Conservation (phyloP, 305 asterid species). For the Nicotiana rustica region DNA sequence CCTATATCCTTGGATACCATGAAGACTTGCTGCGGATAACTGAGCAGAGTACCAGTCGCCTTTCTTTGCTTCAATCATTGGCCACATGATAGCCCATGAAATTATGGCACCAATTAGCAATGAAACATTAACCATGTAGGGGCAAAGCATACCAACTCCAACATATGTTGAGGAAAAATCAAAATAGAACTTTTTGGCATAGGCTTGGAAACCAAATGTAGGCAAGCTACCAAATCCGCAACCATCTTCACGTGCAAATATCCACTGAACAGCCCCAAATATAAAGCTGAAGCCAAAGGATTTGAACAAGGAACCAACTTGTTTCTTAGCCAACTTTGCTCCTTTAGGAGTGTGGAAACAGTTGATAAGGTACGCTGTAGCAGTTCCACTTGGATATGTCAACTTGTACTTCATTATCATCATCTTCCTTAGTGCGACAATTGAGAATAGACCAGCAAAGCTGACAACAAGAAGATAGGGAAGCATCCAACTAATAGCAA, state of each 20-base stretch:
- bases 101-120: conserved; percentile 32
- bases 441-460: conserved; percentile 45
- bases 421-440: conserved; percentile 44
- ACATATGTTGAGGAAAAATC: conserved; percentile 36
- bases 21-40: conserved; percentile 8
- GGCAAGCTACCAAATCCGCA: conserved; percentile 35
- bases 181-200: conserved; percentile 32
- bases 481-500: conserved; percentile 40
- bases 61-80: conserved; percentile 31
- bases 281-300: conserved; percentile 32
- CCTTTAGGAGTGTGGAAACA: conserved; percentile 54
- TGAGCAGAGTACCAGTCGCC: conserved; percentile 35
- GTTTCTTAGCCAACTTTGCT: conserved; percentile 43
- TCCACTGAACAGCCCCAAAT: conserved; percentile 33
- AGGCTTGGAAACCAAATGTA: conserved; percentile 34
- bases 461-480: conserved; percentile 41
- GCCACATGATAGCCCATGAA: conserved; percentile 40
- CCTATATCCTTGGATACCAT: conserved; percentile 41
- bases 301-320: conserved; percentile 29
- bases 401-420: conserved; percentile 42
- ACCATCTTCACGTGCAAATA: conserved; percentile 30
- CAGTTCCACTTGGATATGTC: conserved; percentile 54
- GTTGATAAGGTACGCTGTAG: conserved; percentile 52
- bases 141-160: conserved; percentile 39
- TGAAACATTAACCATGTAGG: conserved; percentile 34